Percentiles rank a stretch among this genome's conserved stretches.
Evolutionary conservation across 805 yeast species (phyloP).

Genomic region (Danielia oregonensis): DNA sequence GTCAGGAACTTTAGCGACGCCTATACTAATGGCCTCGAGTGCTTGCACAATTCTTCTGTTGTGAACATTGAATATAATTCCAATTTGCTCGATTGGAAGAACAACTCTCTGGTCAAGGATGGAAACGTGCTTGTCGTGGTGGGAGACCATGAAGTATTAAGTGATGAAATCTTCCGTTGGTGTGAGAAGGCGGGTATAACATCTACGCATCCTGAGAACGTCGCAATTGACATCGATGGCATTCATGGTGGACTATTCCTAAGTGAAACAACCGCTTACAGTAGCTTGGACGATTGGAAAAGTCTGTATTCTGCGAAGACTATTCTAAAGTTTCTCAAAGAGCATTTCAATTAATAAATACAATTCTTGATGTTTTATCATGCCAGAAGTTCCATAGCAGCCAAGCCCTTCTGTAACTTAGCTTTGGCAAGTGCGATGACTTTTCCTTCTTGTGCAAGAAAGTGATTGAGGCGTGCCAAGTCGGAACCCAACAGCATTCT

Average conservation of each 20-base stretch:
- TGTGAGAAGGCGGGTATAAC: conserved; percentile 2
- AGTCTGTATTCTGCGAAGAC: conserved; percentile 1
- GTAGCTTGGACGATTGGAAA: conserved; percentile 3
- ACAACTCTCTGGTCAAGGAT: conserved; percentile 4
- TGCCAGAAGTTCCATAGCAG: not conserved
- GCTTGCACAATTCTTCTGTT: not conserved
- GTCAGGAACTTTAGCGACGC: conserved; percentile 5
- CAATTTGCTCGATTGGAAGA: conserved; percentile 3
- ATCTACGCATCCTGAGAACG: conserved; percentile 5
- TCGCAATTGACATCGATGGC: conserved; percentile 8
- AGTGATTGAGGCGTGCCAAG: conserved; percentile 12
- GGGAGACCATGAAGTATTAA: conserved; percentile 9
- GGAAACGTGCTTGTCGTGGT: conserved; percentile 6
- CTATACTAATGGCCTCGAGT: conserved; percentile 2
- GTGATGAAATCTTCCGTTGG: conserved; percentile 8
- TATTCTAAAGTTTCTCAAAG: conserved; percentile 4
- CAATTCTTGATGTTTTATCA: no score
- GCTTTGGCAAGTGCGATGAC: conserved; percentile 14
- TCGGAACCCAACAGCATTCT: conserved; percentile 16
- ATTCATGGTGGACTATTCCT: conserved; percentile 6
- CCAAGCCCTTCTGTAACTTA: conserved; percentile 10
- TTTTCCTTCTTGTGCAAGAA: conserved; percentile 20
- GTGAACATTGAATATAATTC: conserved; percentile 7
- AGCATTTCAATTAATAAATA: not conserved
- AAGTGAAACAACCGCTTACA: conserved; percentile 6